A percentile compares a stretch with the other conserved stretches of the same genome.
Conservation (phyloP, 1,139 yeast genomes). For the Groenewaldozyma auringiensis region DNA sequence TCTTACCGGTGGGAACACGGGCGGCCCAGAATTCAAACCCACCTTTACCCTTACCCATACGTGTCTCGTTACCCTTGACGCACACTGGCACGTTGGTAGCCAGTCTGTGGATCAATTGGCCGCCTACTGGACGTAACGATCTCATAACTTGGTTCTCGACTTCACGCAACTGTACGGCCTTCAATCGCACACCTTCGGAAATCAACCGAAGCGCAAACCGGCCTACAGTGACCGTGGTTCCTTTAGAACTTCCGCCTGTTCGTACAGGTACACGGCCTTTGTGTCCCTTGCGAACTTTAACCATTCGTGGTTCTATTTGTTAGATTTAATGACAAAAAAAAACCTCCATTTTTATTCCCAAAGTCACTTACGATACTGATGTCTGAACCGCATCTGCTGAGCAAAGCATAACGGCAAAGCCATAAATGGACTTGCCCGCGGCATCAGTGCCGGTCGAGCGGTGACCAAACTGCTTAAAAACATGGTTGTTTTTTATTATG, state of each 20-base stretch:
- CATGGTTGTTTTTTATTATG: no score
- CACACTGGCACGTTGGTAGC: constrained; percentile 86
- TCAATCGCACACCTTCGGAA: constrained; percentile 75
- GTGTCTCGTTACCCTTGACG: constrained; percentile 94
- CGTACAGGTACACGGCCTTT: constrained; percentile 94
- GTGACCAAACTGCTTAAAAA: background rate
- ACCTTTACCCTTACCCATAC: constrained; percentile 99
- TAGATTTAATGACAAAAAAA: no score
- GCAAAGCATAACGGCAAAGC: constrained; percentile 5
- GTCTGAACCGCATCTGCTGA: constrained; percentile 47
- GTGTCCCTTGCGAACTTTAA: constrained; percentile 68
- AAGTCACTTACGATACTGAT: constrained; percentile 81
- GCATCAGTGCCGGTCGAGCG: background rate
- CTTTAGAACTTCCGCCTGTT: constrained; percentile 89
- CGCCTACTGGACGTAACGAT: constrained; percentile 65
- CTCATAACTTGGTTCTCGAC: constrained; percentile 84
- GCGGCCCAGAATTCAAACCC: constrained; percentile 96
- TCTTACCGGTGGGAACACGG: constrained; percentile 92
- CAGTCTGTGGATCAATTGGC: constrained; percentile 67
- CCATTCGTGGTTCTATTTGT: constrained; percentile 58
- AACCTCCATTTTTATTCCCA: no score
- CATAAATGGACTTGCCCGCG: background rate
- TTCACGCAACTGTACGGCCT: constrained; percentile 86
- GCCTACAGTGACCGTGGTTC: constrained; percentile 75
- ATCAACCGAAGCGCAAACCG: constrained; percentile 79